Evolutionary conservation across 805 yeast species (phyloP).

Genomic region (Starmerella floricola): DNA sequence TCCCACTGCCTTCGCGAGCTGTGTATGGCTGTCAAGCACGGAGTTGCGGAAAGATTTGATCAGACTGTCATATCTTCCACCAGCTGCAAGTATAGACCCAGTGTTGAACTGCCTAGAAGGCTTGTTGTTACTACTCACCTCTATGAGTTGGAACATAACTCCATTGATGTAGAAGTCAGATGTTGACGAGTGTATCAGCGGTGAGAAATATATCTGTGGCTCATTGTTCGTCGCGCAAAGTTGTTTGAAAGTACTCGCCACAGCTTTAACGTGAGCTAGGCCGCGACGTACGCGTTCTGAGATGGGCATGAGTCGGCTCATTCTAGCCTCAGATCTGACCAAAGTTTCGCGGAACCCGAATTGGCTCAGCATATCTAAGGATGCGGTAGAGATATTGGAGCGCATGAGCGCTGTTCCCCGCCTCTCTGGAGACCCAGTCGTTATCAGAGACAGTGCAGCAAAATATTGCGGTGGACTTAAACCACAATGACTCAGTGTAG

Average conservation of each 20-base stretch:
- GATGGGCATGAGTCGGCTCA: constrained; percentile 62
- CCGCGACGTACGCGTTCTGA: constrained; percentile 60
- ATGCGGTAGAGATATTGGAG: constrained; percentile 66
- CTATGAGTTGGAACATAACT: constrained; percentile 76
- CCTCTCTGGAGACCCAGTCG: constrained; percentile 59
- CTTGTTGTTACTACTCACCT: constrained; percentile 33
- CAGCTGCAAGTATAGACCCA: constrained; percentile 56
- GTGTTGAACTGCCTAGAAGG: constrained; percentile 19
- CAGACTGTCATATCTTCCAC: constrained; percentile 82
- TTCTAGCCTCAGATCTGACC: constrained; percentile 46
- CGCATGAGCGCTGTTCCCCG: constrained; percentile 47
- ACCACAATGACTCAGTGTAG: constrained; percentile 70
- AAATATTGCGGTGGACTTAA: constrained; percentile 61
- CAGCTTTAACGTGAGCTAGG: constrained; percentile 47
- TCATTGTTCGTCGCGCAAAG: constrained; percentile 45
- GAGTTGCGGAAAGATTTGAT: constrained; percentile 55
- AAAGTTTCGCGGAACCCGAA: constrained; percentile 68
- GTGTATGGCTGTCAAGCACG: constrained; percentile 29
- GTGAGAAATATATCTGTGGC: constrained; percentile 44
- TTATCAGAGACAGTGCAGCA: constrained; percentile 57
- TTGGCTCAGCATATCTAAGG: constrained; percentile 64
- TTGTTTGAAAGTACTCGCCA: constrained; percentile 41
- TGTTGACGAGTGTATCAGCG: constrained; percentile 66
- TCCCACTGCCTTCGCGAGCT: constrained; percentile 60
- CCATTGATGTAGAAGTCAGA: constrained; percentile 60